phyloP scores from a whole-genome alignment of 805 yeast species.

The Candida montana region DNA sequence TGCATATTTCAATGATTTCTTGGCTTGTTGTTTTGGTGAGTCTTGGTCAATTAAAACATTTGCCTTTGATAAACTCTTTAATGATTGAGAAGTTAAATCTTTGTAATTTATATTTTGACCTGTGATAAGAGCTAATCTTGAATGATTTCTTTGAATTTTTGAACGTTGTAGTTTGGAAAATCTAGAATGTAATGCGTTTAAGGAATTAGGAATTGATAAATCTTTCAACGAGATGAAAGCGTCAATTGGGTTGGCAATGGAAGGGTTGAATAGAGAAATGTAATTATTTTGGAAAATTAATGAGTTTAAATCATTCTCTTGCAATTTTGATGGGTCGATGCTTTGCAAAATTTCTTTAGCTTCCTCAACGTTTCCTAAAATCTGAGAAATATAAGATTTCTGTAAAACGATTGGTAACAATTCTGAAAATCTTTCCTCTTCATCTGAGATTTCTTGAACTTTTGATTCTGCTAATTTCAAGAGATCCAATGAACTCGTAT shows the following conservation, averaged over 20 bases:
- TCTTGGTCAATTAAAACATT: constrained; percentile 14
- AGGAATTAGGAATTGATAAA: constrained; percentile 24
- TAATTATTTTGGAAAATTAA: constrained; percentile 29
- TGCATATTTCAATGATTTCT: constrained; percentile 31
- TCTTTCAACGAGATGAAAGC: constrained; percentile 29
- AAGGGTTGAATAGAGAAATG: constrained; percentile 9
- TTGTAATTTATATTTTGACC: constrained; percentile 16
- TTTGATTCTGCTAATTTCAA: constrained; percentile 40
- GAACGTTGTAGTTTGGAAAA: constrained; percentile 19
- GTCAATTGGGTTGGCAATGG: background rate
- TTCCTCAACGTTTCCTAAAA: constrained; percentile 31
- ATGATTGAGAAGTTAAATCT: constrained; percentile 14
- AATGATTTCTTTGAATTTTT: constrained; percentile 18
- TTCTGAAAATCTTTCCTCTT: constrained; percentile 44
- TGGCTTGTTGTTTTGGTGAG: constrained; percentile 23
- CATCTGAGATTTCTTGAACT: constrained; percentile 35
- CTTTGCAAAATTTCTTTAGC: constrained; percentile 33
- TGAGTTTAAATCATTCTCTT: constrained; percentile 24
- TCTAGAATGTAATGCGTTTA: constrained; percentile 18
- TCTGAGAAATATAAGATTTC: constrained; percentile 49
- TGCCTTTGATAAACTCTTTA: constrained; percentile 13
- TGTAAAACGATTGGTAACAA: constrained; percentile 59
- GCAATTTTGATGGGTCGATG: constrained; percentile 19
- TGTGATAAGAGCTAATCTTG: constrained; percentile 15
- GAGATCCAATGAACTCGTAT: constrained; percentile 34